Percentiles rank a stretch among this genome's conserved stretches.
These are phyloP conservation scores for Gynandropsis gynandra DNA, from an alignment of 345 rosid genomes.

Conservation along the genomic window DNA sequence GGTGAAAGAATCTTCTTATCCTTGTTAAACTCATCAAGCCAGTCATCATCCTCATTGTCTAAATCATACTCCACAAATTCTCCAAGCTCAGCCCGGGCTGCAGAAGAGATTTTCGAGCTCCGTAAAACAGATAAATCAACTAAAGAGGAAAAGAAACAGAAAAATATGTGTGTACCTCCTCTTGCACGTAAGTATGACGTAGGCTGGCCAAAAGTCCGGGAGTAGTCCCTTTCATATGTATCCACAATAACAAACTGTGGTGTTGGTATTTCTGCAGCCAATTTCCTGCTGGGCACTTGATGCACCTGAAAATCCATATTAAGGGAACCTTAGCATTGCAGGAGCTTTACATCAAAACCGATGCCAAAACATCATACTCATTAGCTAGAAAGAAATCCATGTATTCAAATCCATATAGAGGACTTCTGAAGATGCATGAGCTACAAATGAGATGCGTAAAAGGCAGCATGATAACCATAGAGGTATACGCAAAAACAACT, in stretches of 20 bases:
- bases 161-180: slow-evolving; percentile 63
- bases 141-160: neutral
- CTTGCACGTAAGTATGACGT: slow-evolving; percentile 86
- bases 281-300: slow-evolving; percentile 56
- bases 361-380: neutral
- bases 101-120: slow-evolving; percentile 17
- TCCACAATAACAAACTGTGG: slow-evolving; percentile 86
- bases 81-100: slow-evolving; percentile 96
- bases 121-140: neutral
- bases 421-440: too few species aligned
- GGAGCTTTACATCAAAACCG: too few species aligned
- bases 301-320: slow-evolving; percentile 31
- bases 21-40: slow-evolving; percentile 63
- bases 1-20: slow-evolving; percentile 53
- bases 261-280: slow-evolving; percentile 80
- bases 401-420: neutral
- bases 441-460: neutral
- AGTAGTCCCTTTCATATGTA: slow-evolving; percentile 86
- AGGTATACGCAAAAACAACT: neutral
- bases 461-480: too few species aligned
- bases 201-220: slow-evolving; percentile 68
- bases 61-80: slow-evolving; percentile 96
- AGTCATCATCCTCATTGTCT: slow-evolving; percentile 97
- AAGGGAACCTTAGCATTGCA: neutral
- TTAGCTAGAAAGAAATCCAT: neutral